Evolutionary conservation across 106 monocot genomes (phyloP), one percentile per base, ranked within the genome.

Genomic region (Xerophyta viscosa): DNA sequence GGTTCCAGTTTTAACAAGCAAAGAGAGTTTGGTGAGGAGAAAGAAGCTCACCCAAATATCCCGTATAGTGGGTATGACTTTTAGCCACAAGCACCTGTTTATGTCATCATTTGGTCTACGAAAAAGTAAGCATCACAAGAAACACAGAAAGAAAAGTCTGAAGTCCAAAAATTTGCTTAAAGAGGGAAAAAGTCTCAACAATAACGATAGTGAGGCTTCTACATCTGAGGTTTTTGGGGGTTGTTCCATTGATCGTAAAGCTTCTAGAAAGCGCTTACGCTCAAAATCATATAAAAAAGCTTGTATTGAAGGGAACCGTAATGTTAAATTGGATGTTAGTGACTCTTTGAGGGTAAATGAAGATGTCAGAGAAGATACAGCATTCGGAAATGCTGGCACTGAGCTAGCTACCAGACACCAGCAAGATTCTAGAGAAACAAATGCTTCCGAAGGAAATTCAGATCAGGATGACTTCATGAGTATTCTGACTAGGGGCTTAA

Each of bases 61-160:
- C 26, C 30, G 57, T 31, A 3, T 29, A 23, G 56, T 42, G 17
- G 53, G 41, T 29, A 45, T 63, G 12, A 50, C 27, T 65, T 79
- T 86, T 71, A 80, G 82, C 14, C 58, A 61, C 39, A 87, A 62
- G 28, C 46, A 80, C 13, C 63, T 83, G 8, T 71, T 93, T n/a
- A 13, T 80, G 15, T 33, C 50, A 49, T 68, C 76, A 4, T 25
- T 87, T 61, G 56, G 27, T n/a, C 9, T 64, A 14, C 55, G 30
- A 17, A 80, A 68, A 46, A 75, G 24, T 41, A 82, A 77, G 56
- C 69, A 80, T 41, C 43, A 53, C 41, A 82, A 69, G 46, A 71
- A 29, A 61, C 42, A 39, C n/a, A 92, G 48, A 61, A 71, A 49
- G 24, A 52, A 23, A 22, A 15, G 14, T 54, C 31, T 52, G 62